phyloP scores from a whole-genome alignment of 208 protist genomes.

The Leishmania gerbilli region DNA sequence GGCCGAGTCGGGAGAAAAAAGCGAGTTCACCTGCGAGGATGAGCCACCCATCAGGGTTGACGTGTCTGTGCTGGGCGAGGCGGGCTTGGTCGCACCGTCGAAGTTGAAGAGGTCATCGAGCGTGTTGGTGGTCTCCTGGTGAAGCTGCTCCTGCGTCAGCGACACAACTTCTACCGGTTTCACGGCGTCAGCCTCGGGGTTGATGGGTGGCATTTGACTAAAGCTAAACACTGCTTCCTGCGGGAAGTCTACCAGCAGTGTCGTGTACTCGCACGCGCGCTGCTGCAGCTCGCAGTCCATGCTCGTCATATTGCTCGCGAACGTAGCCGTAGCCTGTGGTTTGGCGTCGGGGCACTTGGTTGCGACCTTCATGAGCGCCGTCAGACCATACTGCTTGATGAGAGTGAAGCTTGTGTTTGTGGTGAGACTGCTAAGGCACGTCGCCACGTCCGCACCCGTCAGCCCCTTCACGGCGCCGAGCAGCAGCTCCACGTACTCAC shows the following conservation, averaged over 20 bases:
- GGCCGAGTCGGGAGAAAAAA: background rate
- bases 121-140: constrained; percentile 51
- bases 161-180: constrained; percentile 67
- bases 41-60: constrained; percentile 5
- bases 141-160: constrained; percentile 46
- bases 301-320: constrained; percentile 61
- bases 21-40: constrained; percentile 2
- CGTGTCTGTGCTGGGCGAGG: constrained; percentile 5
- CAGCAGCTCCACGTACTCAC: constrained; percentile 96
- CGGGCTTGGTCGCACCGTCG: constrained; percentile 30
- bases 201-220: constrained; percentile 82
- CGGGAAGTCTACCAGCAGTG: constrained; percentile 75
- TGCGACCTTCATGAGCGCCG: constrained; percentile 94
- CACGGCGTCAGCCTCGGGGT: constrained; percentile 28
- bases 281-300: constrained; percentile 96
- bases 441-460: constrained; percentile 48
- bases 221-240: constrained; percentile 79
- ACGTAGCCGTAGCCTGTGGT: constrained; percentile 46
- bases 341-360: constrained; percentile 70
- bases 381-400: constrained; percentile 94
- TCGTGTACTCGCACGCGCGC: constrained; percentile 92
- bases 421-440: constrained; percentile 67
- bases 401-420: constrained; percentile 65
- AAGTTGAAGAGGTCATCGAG: constrained; percentile 81
- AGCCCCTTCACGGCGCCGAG: constrained; percentile 29